These are phyloP conservation scores for Globisporangium acanthophoron DNA, from an alignment of 352 stramenopile species.

Conservation along the genomic window DNA sequence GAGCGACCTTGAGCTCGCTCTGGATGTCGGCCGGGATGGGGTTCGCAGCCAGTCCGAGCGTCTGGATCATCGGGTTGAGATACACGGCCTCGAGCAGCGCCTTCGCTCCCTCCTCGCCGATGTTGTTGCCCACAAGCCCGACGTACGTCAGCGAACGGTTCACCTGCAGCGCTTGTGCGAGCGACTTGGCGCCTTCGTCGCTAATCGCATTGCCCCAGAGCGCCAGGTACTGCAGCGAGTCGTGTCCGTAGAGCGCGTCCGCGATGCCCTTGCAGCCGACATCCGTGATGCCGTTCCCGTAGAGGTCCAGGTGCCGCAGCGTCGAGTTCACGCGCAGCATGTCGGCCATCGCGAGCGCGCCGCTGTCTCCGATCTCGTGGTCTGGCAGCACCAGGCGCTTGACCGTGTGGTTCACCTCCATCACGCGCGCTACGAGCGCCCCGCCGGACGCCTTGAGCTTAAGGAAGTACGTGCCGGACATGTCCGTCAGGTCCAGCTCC, in stretches of 20 bases:
- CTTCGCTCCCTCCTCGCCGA: conserved; percentile 31
- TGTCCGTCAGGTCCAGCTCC: conserved; percentile 51
- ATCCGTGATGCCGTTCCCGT: conserved; percentile 44
- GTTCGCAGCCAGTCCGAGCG: conserved; percentile 39
- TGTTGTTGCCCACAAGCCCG: conserved; percentile 40
- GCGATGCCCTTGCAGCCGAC: conserved; percentile 21
- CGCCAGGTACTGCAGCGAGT: conserved; percentile 36
- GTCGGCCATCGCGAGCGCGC: conserved; percentile 38
- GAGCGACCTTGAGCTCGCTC: conserved; percentile 29
- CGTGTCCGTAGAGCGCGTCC: conserved; percentile 40
- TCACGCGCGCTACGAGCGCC: conserved; percentile 41
- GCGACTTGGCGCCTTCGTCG: conserved; percentile 33
- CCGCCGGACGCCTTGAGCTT: conserved; percentile 33
- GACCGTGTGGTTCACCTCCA: conserved; percentile 46
- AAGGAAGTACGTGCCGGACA: conserved; percentile 35
- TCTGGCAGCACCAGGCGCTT: conserved; percentile 33
- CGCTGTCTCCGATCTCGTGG: conserved; percentile 46
- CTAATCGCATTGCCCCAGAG: conserved; percentile 42
- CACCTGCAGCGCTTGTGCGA: conserved; percentile 40
- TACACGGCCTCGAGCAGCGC: conserved; percentile 39
- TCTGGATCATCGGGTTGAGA: conserved; percentile 38
- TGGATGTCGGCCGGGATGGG: conserved; percentile 29
- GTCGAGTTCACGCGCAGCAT: conserved; percentile 49
- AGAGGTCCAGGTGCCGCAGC: conserved; percentile 40
- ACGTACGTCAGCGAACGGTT: conserved; percentile 51